These are phyloP conservation scores for Rubroboletus pulcherrimus DNA, from an alignment of 768 basidiomycete species.

Conservation along the genomic window DNA sequence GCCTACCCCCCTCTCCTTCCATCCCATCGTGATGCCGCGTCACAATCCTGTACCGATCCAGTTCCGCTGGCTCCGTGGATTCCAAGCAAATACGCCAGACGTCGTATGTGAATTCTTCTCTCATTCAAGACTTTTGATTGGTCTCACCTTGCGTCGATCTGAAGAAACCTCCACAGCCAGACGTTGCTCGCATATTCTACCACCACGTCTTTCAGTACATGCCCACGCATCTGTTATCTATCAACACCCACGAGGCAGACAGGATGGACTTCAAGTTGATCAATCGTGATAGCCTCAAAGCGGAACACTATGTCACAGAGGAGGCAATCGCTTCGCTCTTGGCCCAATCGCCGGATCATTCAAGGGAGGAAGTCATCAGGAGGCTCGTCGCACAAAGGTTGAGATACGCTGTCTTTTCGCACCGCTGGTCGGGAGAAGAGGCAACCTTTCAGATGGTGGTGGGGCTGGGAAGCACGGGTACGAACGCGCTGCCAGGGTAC, in stretches of 20 bases:
- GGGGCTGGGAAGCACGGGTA: neutral
- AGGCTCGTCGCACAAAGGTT: neutral
- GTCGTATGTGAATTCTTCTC: neutral
- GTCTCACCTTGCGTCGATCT: neutral
- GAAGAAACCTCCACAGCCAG: neutral
- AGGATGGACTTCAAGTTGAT: neutral
- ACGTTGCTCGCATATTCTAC: neutral
- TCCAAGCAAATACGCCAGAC: neutral
- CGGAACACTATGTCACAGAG: neutral
- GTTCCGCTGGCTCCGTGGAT: neutral
- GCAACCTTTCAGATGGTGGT: neutral
- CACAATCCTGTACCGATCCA: neutral
- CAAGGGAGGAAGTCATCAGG: neutral
- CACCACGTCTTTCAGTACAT: neutral
- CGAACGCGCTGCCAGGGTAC: neutral
- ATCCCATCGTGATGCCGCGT: neutral
- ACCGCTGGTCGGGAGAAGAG: neutral
- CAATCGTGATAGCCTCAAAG: neutral
- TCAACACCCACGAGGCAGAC: neutral
- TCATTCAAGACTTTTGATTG: neutral
- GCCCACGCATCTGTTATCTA: neutral
- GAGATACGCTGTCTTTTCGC: neutral
- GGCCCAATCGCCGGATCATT: neutral
- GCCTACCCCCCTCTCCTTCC: neutral
- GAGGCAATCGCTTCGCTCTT: neutral